Percentiles rank a stretch among this genome's conserved stretches.
Evolutionary conservation across 1,284 basidiomycete genomes (phyloP).

Genomic region (Malassezia psittaci): DNA sequence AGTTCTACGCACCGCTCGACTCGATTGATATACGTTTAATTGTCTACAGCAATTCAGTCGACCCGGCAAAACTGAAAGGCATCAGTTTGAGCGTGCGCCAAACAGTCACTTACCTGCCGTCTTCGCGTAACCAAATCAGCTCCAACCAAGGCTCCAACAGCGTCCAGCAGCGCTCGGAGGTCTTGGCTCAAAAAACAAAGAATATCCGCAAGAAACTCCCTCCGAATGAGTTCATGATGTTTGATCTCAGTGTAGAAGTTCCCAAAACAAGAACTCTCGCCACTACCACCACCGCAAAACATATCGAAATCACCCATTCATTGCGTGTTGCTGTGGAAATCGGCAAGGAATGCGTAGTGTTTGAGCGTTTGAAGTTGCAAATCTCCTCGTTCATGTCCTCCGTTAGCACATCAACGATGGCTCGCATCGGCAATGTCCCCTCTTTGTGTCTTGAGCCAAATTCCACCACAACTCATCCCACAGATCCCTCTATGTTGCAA

Average conservation of each 20-base stretch:
- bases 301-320: conserved; percentile 38
- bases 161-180: conserved; percentile 26
- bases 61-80: conserved; percentile 36
- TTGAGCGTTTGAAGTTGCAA: conserved; percentile 41
- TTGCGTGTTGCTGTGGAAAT: conserved; percentile 37
- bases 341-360: conserved; percentile 37
- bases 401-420: conserved; percentile 21
- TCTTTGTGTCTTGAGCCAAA: conserved; percentile 22
- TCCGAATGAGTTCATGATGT: conserved; percentile 39
- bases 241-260: conserved; percentile 30
- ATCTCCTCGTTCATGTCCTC: conserved; percentile 31
- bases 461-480: neutral
- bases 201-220: conserved; percentile 40
- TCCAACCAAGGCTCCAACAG: conserved; percentile 20
- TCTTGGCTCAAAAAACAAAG: conserved; percentile 30
- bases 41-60: conserved; percentile 24
- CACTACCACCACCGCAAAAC: conserved; percentile 42
- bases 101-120: conserved; percentile 38
- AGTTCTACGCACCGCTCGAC: conserved; percentile 37
- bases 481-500: neutral
- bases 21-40: conserved; percentile 29
- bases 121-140: conserved; percentile 21
- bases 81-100: conserved; percentile 34
- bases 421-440: conserved; percentile 37
- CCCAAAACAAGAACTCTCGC: conserved; percentile 40